phyloP scores from a whole-genome alignment of 306 rosid species.

The Acacia acuminata region DNA sequence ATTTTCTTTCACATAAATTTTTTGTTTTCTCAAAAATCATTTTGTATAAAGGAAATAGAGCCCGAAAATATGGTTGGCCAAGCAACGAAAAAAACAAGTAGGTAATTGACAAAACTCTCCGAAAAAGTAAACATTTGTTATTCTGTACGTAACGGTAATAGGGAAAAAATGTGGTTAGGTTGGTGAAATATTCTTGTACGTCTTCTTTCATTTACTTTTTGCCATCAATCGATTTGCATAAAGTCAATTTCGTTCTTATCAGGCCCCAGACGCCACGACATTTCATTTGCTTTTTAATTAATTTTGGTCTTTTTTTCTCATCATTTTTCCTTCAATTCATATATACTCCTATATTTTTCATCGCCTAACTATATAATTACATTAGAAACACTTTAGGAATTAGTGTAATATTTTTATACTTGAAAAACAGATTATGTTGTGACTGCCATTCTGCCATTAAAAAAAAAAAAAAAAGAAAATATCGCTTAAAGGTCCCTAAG shows the following conservation, averaged over 20 bases:
- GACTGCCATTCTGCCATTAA: neutral
- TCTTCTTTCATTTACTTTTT: conserved; percentile 12
- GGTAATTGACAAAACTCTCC: neutral
- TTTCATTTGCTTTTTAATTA: neutral
- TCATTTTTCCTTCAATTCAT: neutral
- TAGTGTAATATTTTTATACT: neutral
- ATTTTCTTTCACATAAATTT: neutral
- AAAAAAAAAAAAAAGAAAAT: neutral
- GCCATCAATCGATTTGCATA: neutral
- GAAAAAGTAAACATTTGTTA: neutral
- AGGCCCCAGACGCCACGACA: neutral
- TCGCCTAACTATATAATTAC: neutral
- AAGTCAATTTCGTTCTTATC: neutral
- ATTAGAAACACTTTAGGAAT: neutral
- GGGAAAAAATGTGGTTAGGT: neutral
- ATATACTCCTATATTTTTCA: neutral
- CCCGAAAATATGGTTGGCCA: neutral
- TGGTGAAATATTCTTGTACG: conserved; percentile 1
- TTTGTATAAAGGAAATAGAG: neutral
- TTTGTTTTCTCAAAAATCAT: neutral
- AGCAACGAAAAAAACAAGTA: neutral
- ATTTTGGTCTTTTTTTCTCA: too few species aligned
- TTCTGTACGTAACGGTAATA: conserved; percentile 11
- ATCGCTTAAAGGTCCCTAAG: too few species aligned
- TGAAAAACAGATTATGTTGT: neutral